A percentile compares a stretch with the other conserved stretches of the same genome.
phyloP scores from a whole-genome alignment of 306 rosid genomes.

The Cicer bijugum region DNA sequence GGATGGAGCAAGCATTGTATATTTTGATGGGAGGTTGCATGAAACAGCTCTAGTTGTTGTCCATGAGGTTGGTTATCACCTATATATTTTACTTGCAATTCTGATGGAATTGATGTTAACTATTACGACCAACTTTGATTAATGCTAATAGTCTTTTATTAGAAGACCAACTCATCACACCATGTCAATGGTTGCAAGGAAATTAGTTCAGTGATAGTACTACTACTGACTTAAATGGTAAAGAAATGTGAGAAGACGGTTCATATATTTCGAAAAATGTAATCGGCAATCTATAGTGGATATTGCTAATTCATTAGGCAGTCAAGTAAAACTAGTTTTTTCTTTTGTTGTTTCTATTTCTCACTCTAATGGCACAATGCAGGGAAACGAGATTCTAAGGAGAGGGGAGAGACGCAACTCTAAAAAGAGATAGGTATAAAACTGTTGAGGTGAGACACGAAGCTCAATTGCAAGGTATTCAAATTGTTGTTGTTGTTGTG shows the following conservation, averaged over 20 bases:
- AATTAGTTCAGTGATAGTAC: not conserved
- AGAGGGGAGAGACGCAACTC: too few relatives aligned
- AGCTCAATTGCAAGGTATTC: too few relatives aligned
- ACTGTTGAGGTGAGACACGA: too few relatives aligned
- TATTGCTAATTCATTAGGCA: constrained; percentile 30
- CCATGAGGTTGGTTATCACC: constrained; percentile 88
- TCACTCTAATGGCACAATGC: not conserved
- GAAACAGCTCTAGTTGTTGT: constrained; percentile 89
- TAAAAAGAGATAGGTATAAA: too few relatives aligned
- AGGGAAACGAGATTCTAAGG: too few relatives aligned
- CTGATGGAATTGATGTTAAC: constrained; percentile 17
- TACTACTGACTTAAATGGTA: not conserved
- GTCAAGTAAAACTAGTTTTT: constrained; percentile 9
- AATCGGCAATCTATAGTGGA: constrained; percentile 10
- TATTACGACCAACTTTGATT: not conserved
- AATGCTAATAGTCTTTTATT: constrained; percentile 1
- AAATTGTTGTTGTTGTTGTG: too few relatives aligned
- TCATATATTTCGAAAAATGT: constrained; percentile 8
- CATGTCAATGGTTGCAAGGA: constrained; percentile 31
- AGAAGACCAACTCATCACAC: not conserved
- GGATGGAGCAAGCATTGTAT: constrained; percentile 80
- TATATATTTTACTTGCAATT: constrained; percentile 37
- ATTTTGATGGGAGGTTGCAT: constrained; percentile 71
- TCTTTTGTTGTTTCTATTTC: constrained; percentile 2
- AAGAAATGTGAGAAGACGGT: constrained; percentile 15